Evolutionary conservation across 345 rosid species (phyloP).

Genomic region (Melastoma malabathricum): DNA sequence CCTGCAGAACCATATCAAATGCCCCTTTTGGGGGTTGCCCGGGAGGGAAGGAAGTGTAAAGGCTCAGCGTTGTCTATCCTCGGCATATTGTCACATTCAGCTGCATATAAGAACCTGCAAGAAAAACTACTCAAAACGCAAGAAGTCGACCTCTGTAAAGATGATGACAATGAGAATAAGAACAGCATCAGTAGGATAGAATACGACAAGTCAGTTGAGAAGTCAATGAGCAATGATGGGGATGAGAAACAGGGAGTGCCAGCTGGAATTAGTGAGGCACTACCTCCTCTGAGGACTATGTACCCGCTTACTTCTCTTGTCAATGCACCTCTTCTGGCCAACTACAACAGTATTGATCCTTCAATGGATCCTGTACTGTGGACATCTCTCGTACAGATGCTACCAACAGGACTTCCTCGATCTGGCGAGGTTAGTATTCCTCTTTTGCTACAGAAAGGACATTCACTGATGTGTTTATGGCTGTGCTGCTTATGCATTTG

Average conservation of each 20-base stretch:
- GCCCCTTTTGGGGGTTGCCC: conserved; percentile 55
- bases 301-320: conserved; percentile 70
- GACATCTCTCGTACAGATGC: conserved; percentile 58
- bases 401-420: conserved; percentile 55
- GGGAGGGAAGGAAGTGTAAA: conserved; percentile 35
- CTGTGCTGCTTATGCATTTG: not conserved
- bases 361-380: conserved; percentile 73
- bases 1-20: conserved; percentile 78
- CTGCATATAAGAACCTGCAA: conserved; percentile 73
- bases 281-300: conserved; percentile 63
- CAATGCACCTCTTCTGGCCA: conserved; percentile 73
- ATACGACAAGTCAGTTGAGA: conserved; percentile 64
- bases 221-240: conserved; percentile 38
- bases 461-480: not conserved
- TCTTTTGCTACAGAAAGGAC: not conserved
- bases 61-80: conserved; percentile 49
- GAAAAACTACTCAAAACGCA: conserved; percentile 60
- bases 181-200: conserved; percentile 56
- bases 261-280: conserved; percentile 46
- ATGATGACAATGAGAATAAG: conserved; percentile 71
- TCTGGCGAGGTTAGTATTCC: conserved; percentile 48
- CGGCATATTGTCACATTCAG: conserved; percentile 67
- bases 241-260: conserved; percentile 43
- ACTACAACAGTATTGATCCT: conserved; percentile 62
- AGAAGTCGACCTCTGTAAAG: conserved; percentile 27